These are phyloP conservation scores for Ascochyta lentis DNA, from an alignment of 2,329 filamentous ascomycete genomes.

Conservation along the genomic window DNA sequence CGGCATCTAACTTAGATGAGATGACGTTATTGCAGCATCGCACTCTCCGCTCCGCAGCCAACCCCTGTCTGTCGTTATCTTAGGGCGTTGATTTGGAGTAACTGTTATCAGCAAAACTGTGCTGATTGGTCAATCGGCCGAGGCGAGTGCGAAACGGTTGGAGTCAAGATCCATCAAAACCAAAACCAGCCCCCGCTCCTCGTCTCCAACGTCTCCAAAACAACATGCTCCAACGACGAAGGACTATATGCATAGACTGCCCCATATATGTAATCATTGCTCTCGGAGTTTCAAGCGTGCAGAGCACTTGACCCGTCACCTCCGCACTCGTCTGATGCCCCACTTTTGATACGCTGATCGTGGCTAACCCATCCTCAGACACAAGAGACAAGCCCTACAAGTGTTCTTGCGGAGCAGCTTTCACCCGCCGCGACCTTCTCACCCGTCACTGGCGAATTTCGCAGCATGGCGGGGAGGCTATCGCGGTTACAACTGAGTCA, in stretches of 20 bases:
- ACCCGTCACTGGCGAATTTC: constrained; percentile 42
- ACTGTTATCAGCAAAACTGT: neutral
- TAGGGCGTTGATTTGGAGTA: constrained; percentile 8
- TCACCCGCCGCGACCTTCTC: constrained; percentile 39
- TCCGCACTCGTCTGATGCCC: constrained; percentile 38
- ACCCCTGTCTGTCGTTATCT: constrained; percentile 1
- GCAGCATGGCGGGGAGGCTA: constrained; percentile 24
- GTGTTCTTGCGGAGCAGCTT: constrained; percentile 37
- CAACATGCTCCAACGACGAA: constrained; percentile 18
- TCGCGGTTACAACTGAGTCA: constrained; percentile 5
- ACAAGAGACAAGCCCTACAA: constrained; percentile 41
- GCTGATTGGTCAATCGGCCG: constrained; percentile 2
- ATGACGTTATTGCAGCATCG: constrained; percentile 4
- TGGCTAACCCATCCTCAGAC: constrained; percentile 28
- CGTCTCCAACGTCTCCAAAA: constrained; percentile 22
- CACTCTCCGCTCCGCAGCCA: neutral
- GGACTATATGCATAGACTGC: constrained; percentile 32
- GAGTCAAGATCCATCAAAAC: neutral
- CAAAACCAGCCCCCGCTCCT: neutral
- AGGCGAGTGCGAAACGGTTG: neutral
- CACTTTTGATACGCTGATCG: no score
- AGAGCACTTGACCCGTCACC: constrained; percentile 40
- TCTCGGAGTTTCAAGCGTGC: constrained; percentile 39
- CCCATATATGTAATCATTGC: constrained; percentile 37
- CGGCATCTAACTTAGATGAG: neutral